phyloP scores from a whole-genome alignment of 345 rosid species.

The Sapria himalayana region DNA sequence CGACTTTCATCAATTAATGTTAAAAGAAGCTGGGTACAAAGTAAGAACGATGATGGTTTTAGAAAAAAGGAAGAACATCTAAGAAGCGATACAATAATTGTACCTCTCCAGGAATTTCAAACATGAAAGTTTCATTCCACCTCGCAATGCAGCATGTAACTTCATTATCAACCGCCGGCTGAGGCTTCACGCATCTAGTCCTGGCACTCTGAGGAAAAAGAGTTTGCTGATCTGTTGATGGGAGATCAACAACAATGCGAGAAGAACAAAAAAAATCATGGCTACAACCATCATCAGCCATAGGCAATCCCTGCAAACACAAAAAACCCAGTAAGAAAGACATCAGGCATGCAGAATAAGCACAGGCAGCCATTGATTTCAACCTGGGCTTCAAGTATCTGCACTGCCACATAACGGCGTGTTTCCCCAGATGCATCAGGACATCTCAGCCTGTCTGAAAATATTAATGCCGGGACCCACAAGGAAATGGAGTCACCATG shows the following conservation, averaged over 20 bases:
- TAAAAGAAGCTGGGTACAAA: too few species aligned
- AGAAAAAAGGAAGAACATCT: background rate
- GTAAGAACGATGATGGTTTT: too few species aligned
- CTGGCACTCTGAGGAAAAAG: constrained; percentile 93
- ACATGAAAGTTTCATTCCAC: constrained; percentile 91
- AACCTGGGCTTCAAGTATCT: constrained; percentile 90
- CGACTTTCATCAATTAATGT: too few species aligned
- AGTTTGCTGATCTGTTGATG: constrained; percentile 70
- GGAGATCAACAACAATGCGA: constrained; percentile 65
- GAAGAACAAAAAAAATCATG: constrained; percentile 81
- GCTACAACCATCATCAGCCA: constrained; percentile 75
- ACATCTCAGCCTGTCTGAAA: constrained; percentile 63
- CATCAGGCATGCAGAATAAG: too few species aligned
- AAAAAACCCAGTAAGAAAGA: too few species aligned
- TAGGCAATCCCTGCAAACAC: constrained; percentile 56
- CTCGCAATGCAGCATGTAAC: constrained; percentile 33
- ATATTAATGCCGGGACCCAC: constrained; percentile 94
- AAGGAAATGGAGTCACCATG: constrained; percentile 35
- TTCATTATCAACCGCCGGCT: constrained; percentile 17
- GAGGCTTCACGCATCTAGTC: constrained; percentile 86
- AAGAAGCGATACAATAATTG: background rate
- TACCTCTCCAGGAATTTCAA: constrained; percentile 88
- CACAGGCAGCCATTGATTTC: too few species aligned
- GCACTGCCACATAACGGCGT: constrained; percentile 45
- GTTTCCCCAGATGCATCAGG: constrained; percentile 66